Conservation (phyloP, 2,329 filamentous ascomycete genomes). For the Cladosporium austrohemisphaericum region DNA sequence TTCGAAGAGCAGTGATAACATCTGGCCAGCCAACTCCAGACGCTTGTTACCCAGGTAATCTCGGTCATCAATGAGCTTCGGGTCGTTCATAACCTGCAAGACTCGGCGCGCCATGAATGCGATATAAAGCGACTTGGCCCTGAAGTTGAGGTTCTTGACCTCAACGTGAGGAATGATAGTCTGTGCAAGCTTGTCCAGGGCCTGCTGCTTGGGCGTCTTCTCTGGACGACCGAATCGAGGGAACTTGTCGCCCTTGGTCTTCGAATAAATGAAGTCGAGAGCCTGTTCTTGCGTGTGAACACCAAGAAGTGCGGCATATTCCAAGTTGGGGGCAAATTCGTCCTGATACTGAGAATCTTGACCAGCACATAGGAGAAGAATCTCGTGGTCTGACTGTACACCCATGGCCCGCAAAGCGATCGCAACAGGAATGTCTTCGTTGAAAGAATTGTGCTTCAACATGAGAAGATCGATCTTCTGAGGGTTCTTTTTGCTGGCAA, state of each 20-base stretch:
- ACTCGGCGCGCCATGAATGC: slow-evolving; percentile 97
- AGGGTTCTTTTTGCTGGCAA: slow-evolving; percentile 34
- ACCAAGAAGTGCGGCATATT: slow-evolving; percentile 77
- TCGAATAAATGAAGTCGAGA: slow-evolving; percentile 81
- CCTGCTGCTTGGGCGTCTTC: slow-evolving; percentile 84
- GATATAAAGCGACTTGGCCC: slow-evolving; percentile 94
- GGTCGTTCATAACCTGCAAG: slow-evolving; percentile 86
- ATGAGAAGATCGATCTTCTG: slow-evolving; percentile 90
- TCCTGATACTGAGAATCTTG: slow-evolving; percentile 87
- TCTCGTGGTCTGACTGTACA: slow-evolving; percentile 90
- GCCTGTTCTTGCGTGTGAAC: slow-evolving; percentile 94
- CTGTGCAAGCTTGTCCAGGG: slow-evolving; percentile 84
- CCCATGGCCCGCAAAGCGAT: slow-evolving; percentile 91
- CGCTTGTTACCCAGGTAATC: slow-evolving; percentile 99
- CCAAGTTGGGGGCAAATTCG: slow-evolving; percentile 91
- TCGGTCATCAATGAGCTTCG: slow-evolving; percentile 86
- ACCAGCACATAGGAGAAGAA: slow-evolving; percentile 84
- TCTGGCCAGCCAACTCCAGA: slow-evolving; percentile 88
- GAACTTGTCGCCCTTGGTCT: slow-evolving; percentile 79
- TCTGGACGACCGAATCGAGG: slow-evolving; percentile 46
- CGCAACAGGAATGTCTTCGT: slow-evolving; percentile 91
- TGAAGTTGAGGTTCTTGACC: slow-evolving; percentile 86
- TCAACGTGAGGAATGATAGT: slow-evolving; percentile 94
- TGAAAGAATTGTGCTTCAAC: slow-evolving; percentile 87
- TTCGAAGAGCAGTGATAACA: slow-evolving; percentile 90